Conservation (phyloP, 345 rosid genomes). For the Boechera stricta region DNA sequence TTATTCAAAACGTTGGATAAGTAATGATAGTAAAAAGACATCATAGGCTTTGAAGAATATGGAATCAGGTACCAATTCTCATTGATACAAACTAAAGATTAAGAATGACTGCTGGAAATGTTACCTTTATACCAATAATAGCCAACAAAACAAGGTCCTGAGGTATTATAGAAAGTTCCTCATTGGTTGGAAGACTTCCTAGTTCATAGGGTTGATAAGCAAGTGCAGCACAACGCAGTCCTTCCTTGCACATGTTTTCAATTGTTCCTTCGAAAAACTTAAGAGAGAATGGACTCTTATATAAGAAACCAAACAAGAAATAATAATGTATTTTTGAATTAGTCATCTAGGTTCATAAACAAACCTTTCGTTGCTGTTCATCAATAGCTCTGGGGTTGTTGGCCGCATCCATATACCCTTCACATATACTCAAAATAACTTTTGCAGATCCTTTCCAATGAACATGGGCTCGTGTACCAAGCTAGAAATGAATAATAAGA, state of each 20-base stretch:
- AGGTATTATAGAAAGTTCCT: no score
- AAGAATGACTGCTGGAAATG: not conserved
- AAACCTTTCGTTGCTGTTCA: conserved; percentile 55
- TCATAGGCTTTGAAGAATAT: not conserved
- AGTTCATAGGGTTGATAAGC: conserved; percentile 65
- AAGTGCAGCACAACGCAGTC: conserved; percentile 86
- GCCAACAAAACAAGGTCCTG: conserved; percentile 81
- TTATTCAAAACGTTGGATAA: not conserved
- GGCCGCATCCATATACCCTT: conserved; percentile 59
- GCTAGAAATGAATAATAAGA: conserved; percentile 44
- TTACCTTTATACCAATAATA: conserved; percentile 87
- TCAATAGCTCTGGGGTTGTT: conserved; percentile 55
- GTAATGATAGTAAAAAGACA: not conserved
- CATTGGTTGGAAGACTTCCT: conserved; percentile 56
- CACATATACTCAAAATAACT: conserved; percentile 69
- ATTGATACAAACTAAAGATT: not conserved
- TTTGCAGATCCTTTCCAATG: conserved; percentile 99
- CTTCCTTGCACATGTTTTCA: conserved; percentile 68
- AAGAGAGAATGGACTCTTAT: conserved; percentile 19
- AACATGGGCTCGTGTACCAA: conserved; percentile 56
- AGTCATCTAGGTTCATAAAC: conserved; percentile 5
- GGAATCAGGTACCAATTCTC: not conserved
- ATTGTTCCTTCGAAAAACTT: conserved; percentile 61
- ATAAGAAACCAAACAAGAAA: not conserved
- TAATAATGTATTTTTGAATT: conserved; percentile 4